Base-by-base conservation (phyloP, 192 early-diverging fungal species). In the Umbelopsis isabellina region DNA sequence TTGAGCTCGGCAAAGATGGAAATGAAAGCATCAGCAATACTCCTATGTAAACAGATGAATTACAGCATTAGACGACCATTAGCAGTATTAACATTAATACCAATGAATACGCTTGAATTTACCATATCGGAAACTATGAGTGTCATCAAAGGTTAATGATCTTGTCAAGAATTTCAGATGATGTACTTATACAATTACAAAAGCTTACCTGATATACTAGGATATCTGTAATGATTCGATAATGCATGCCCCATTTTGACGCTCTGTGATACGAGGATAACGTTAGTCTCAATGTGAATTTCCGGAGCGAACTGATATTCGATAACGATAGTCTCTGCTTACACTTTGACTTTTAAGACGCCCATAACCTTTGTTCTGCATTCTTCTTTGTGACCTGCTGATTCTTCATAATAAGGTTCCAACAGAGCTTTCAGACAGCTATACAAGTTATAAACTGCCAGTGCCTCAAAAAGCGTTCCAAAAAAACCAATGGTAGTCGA, bases 401-500 rank as follows among this genome's bases (percentile, higher is more conserved):
- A 70, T 67, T 79, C 78, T 6, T 66, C 47, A 64, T 73, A 65
- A 44, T 66, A 79, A 37, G 78, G 78, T 7, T 52, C 44, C 21
- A 79, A 55, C 61, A 72, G 75, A 18, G 78, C 65, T 69, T 79
- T 73, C 22, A 79, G 37, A 0, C 69, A 69, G 5, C 61, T 52
- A 68, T 72, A 79, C 13, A 79, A 58, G 50, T 79, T 79, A 47
- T 66, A 79, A 44, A 79, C 78, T 5, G 78, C 78, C 68, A 79
- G 72, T 18, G 78, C 58, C 64, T 74, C 78, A 44, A 79, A 79
- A 15, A 79, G 22, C 13, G 67, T 68, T 1, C 73, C 78, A 35
- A 79, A 79, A 52, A 79, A 79, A 30, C 70, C 52, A 53, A 79
- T 79, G 23, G 73, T 75, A 2, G 72, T 74, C 1, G 44, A 20